Conservation (phyloP, 768 basidiomycete genomes). For the Calocybe indica region DNA sequence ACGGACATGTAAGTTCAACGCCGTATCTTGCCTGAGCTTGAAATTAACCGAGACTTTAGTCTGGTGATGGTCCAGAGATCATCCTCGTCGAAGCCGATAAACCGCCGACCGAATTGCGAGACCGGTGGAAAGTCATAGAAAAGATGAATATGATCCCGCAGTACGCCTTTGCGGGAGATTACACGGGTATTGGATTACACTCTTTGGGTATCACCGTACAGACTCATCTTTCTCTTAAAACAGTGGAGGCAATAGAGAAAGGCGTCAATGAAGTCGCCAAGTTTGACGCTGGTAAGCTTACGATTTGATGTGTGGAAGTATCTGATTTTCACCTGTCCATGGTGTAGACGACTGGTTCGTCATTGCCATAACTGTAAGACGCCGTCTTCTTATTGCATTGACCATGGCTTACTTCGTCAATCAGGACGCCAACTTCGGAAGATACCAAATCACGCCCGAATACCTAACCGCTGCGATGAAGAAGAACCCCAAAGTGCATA, state of each 20-base stretch:
- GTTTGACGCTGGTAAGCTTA: conserved; percentile 49
- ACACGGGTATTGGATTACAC: conserved; percentile 35
- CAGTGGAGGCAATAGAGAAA: conserved; percentile 62
- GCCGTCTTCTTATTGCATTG: not conserved
- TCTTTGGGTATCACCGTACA: not conserved
- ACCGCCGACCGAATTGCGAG: conserved; percentile 45
- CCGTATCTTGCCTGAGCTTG: not conserved
- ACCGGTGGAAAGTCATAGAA: conserved; percentile 62
- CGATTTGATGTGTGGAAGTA: not conserved
- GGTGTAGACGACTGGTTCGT: conserved; percentile 62
- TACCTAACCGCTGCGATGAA: conserved; percentile 54
- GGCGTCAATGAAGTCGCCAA: conserved; percentile 55
- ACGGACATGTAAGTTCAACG: conserved; percentile 47
- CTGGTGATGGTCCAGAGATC: conserved; percentile 58
- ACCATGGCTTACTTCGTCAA: not conserved
- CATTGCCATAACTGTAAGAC: conserved; percentile 52
- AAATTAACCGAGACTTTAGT: conserved; percentile 26
- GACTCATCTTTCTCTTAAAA: conserved; percentile 3
- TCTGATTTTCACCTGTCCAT: not conserved
- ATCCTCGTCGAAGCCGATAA: conserved; percentile 43
- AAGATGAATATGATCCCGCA: conserved; percentile 67
- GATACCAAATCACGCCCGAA: conserved; percentile 56
- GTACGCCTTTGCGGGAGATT: conserved; percentile 65
- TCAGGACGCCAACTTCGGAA: conserved; percentile 60
- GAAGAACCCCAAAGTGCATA: conserved; percentile 57